A percentile compares a stretch with the other conserved stretches of the same genome.
phyloP scores from a whole-genome alignment of 257 asterid genomes.

The Solanum megistacrolobum region DNA sequence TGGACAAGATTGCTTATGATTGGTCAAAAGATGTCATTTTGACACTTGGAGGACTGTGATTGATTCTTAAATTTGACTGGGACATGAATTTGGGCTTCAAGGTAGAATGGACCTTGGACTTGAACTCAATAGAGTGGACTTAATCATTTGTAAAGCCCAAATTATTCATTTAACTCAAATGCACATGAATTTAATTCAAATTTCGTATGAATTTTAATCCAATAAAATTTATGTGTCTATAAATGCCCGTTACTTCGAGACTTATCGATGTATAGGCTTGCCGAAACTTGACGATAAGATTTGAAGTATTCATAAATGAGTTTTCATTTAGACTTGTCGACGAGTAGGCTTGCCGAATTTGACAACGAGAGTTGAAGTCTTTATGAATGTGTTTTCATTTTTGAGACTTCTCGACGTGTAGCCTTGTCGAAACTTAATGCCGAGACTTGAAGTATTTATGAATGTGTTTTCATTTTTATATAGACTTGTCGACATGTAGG shows the following conservation, averaged over 20 bases:
- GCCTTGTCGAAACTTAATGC: not conserved
- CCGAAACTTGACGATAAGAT: not conserved
- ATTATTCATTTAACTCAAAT: too few relatives aligned
- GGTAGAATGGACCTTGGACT: not conserved
- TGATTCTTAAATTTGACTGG: not conserved
- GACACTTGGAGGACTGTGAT: not conserved
- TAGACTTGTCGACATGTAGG: not conserved
- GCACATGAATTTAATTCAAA: too few relatives aligned
- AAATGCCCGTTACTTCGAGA: not conserved
- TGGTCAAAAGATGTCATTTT: not conserved
- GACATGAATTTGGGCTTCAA: not conserved
- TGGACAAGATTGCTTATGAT: not conserved
- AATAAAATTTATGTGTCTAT: not conserved
- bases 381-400: not conserved
- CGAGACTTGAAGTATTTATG: not conserved
- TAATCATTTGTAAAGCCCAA: not conserved
- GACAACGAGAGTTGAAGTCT: not conserved
- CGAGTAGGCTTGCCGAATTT: not conserved
- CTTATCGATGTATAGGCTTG: not conserved
- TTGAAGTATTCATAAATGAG: not conserved
- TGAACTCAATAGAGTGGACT: not conserved
- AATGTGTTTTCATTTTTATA: not conserved
- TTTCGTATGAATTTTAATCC: not conserved
- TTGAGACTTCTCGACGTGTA: not conserved
- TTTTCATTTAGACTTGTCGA: not conserved